phyloP scores from a whole-genome alignment of 164 flowering plant species.

The Aristolochia californica region DNA sequence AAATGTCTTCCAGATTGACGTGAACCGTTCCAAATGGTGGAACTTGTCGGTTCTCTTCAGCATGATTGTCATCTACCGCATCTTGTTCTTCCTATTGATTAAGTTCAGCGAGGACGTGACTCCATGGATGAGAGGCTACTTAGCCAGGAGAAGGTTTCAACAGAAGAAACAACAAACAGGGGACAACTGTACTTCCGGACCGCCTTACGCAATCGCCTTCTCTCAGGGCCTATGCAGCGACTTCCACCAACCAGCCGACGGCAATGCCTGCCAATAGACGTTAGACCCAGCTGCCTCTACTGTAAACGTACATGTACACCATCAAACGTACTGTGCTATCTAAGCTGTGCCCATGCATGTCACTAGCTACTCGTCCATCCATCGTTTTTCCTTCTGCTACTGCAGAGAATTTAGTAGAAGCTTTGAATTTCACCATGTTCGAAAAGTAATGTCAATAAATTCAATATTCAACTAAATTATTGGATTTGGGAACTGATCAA shows the following conservation, averaged over 20 bases:
- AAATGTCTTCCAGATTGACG: constrained; percentile 68
- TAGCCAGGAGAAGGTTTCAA: constrained; percentile 75
- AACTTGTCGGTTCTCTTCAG: constrained; percentile 61
- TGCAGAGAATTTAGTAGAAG: too few relatives aligned
- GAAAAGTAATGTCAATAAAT: too few relatives aligned
- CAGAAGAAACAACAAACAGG: constrained; percentile 33
- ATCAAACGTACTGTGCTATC: too few relatives aligned
- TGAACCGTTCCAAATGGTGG: constrained; percentile 72
- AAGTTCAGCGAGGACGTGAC: constrained; percentile 88
- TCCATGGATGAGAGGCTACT: constrained; percentile 82
- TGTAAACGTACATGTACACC: too few relatives aligned
- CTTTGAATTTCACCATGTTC: too few relatives aligned
- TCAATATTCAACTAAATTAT: too few relatives aligned
- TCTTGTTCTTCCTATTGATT: constrained; percentile 81
- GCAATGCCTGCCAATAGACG: not conserved
- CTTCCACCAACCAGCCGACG: not conserved
- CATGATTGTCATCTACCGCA: constrained; percentile 72
- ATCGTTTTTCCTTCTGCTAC: too few relatives aligned
- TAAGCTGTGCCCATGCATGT: too few relatives aligned
- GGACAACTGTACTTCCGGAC: constrained; percentile 33
- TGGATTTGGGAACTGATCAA: too few relatives aligned
- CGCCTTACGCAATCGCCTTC: constrained; percentile 73
- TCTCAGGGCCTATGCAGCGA: constrained; percentile 40
- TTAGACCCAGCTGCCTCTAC: too few relatives aligned
- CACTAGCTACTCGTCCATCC: too few relatives aligned